phyloP scores from a whole-genome alignment of 768 basidiomycete species.

The Mycena albidolilacea region DNA sequence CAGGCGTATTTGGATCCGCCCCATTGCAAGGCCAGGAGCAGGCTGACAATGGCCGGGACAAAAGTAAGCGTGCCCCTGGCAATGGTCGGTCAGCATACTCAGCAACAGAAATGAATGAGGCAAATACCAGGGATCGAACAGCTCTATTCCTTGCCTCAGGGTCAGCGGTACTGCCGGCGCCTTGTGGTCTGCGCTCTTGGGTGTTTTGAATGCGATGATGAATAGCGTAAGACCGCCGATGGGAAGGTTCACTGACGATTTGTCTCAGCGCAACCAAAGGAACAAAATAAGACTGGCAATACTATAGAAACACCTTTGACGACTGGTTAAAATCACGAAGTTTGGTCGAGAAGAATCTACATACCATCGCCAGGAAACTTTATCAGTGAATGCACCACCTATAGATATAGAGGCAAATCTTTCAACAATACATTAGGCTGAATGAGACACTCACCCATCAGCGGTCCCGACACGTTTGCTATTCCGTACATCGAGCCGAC shows the following conservation, averaged over 20 bases:
- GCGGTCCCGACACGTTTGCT: conserved; percentile 44
- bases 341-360: neutral
- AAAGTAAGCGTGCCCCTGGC: conserved; percentile 29
- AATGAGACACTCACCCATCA: conserved; percentile 37
- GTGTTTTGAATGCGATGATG: conserved; percentile 40
- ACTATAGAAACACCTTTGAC: neutral
- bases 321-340: neutral
- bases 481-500: conserved; percentile 51
- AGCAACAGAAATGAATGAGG: neutral
- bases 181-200: conserved; percentile 21
- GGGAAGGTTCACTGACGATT: conserved; percentile 42
- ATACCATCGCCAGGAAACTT: neutral
- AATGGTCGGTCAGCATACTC: neutral
- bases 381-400: neutral
- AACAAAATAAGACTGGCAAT: neutral
- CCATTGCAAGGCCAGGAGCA: conserved; percentile 25
- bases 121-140: conserved; percentile 25
- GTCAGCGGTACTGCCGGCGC: neutral
- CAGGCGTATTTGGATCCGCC: conserved; percentile 24
- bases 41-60: conserved; percentile 8
- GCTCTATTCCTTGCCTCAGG: conserved; percentile 23
- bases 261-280: neutral
- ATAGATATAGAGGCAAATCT: neutral
- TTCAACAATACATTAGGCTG: neutral
- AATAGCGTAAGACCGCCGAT: conserved; percentile 7